Base-by-base conservation (phyloP, 2,329 filamentous ascomycete species). In the Pseudogymnoascus sp. region DNA sequence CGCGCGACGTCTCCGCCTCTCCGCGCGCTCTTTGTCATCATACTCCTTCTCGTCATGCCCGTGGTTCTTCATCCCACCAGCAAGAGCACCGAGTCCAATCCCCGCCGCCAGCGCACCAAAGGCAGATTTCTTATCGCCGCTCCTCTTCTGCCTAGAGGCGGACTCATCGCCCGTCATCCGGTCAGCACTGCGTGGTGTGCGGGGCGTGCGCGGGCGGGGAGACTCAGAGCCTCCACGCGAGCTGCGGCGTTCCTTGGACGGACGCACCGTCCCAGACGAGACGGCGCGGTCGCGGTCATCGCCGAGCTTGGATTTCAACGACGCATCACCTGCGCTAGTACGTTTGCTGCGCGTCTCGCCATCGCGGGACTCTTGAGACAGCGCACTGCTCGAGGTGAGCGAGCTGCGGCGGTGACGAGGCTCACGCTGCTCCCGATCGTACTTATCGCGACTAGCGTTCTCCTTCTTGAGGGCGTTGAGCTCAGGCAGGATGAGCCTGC, bases 391-490 rank as follows among this genome's bases (percentile, higher is more conserved):
- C 71, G 76, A 83, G 66, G 75, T 79, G 65, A 85, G 79, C 1
- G 87, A 87, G 61, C 85, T 83, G 68, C 85, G 79, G 72, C 83
- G 79, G 64, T 86, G 83, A 61, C 79, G 80, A 31, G 29, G 29
- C 10, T 35, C 29, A 27, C 52, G 87, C 83, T 58, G 29, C 81
- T 84, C 1, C 82, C 85, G 52, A 75, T 80, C 52, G 33, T 89
- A 92, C 63, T 86, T 87, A 61, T 84, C 84, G 9, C 84, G 84
- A 68, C 85, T 87, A 66, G 88, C 82, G 65, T 87, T 85, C 71
- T 96, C 92, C 69, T 92, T 86, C 74, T 96, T 97, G 61, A 99
- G 79, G 8, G 92, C 90, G 68, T 91, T 93, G 48, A 99, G 80
- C 74, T 99, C 93, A 0, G 94, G 94, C 2, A 99, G 74, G 61